Conservation (phyloP, 441 rosid genomes). For the Euphorbia celastroides region DNA sequence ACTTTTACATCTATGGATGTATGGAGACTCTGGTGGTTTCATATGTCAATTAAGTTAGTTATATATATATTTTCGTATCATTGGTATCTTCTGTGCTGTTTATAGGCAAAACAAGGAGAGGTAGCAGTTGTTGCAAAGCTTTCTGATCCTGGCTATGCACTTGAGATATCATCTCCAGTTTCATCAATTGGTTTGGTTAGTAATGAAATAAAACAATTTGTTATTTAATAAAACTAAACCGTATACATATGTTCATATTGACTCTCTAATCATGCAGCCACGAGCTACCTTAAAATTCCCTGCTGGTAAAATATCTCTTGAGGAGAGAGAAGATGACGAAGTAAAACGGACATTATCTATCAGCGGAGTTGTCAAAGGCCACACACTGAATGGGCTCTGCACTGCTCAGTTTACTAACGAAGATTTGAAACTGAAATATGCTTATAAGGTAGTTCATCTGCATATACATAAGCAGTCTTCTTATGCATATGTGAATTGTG, state of each 20-base stretch:
- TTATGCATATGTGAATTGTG: background rate
- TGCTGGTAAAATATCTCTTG: slow-evolving; percentile 66
- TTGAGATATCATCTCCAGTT: slow-evolving; percentile 63
- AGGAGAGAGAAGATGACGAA: slow-evolving; percentile 68
- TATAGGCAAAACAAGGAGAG: slow-evolving; percentile 74
- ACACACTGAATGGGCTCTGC: slow-evolving; percentile 60
- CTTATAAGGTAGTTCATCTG: slow-evolving; percentile 51
- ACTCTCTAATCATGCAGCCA: slow-evolving; percentile 49
- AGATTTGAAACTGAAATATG: slow-evolving; percentile 69
- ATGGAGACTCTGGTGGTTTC: background rate
- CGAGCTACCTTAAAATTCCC: slow-evolving; percentile 86
- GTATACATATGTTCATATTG: slow-evolving; percentile 25
- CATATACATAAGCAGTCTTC: background rate
- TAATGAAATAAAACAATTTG: slow-evolving; percentile 27
- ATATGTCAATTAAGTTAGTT: too few relatives aligned
- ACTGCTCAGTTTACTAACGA: slow-evolving; percentile 60
- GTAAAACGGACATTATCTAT: slow-evolving; percentile 46
- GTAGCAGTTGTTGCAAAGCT: slow-evolving; percentile 64
- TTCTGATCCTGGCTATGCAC: slow-evolving; percentile 62
- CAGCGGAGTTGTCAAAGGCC: slow-evolving; percentile 63
- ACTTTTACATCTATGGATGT: background rate
- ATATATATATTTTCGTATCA: background rate
- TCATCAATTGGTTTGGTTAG: slow-evolving; percentile 61
- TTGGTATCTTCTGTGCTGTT: slow-evolving; percentile 18
- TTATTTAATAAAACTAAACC: background rate